Percentiles rank a stretch among this genome's conserved stretches.
Evolutionary conservation across 306 rosid species (phyloP).

Genomic region (Vigna trinervia): DNA sequence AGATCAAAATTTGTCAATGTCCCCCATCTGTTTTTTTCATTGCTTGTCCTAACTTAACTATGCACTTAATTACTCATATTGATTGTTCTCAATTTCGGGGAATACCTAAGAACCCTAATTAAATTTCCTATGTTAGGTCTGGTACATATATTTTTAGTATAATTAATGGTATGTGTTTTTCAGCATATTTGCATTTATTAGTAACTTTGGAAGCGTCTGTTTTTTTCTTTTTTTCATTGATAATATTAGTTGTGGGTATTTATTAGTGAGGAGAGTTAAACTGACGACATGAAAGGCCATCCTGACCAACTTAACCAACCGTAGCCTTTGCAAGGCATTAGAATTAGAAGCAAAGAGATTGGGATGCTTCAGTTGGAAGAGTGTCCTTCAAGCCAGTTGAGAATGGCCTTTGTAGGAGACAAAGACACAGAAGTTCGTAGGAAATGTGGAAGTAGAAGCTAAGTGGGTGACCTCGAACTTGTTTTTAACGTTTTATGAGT

Average conservation of each 20-base stretch:
- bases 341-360: slow-evolving; percentile 41
- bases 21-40: slow-evolving; percentile 35
- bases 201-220: neutral
- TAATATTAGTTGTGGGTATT: too few relatives aligned
- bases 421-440: slow-evolving; percentile 23
- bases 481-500: slow-evolving; percentile 46
- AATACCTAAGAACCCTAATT: neutral
- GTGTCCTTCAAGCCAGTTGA: slow-evolving; percentile 43
- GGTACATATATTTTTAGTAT: neutral
- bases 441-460: slow-evolving; percentile 35
- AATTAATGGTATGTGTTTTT: slow-evolving; percentile 20
- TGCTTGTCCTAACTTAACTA: slow-evolving; percentile 10
- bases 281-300: too few relatives aligned
- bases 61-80: slow-evolving; percentile 18
- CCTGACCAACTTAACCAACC: slow-evolving; percentile 28
- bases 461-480: slow-evolving; percentile 51
- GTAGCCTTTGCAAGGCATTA: slow-evolving; percentile 34
- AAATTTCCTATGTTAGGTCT: neutral
- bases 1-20: slow-evolving; percentile 18
- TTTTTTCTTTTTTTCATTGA: too few relatives aligned
- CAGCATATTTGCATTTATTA: slow-evolving; percentile 13
- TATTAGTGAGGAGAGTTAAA: too few relatives aligned
- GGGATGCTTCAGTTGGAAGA: slow-evolving; percentile 37
- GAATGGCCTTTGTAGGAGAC: slow-evolving; percentile 46
- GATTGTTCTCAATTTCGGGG: too few relatives aligned